Evolutionary conservation across 306 rosid species (phyloP).

Genomic region (Rubus idaeus): DNA sequence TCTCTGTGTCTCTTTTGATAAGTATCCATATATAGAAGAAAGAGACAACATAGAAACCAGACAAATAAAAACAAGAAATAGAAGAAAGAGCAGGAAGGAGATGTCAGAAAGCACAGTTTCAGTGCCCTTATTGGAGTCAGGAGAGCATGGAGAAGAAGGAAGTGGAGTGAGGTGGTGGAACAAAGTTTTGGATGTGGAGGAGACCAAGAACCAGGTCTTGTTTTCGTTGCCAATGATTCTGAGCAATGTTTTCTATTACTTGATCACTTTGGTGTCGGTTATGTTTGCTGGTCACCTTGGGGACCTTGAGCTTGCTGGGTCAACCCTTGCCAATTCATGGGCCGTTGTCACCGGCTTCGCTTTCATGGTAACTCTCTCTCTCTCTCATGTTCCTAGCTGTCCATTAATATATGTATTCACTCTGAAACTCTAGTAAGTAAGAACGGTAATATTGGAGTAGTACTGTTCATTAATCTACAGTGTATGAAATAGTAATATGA

Average conservation of each 20-base stretch:
- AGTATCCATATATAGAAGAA: neutral
- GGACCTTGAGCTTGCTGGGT: conserved; percentile 71
- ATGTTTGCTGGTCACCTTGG: conserved; percentile 95
- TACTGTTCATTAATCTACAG: neutral
- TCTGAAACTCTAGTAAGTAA: neutral
- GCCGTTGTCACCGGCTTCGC: conserved; percentile 67
- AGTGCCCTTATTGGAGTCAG: conserved; percentile 1
- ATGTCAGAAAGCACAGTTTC: neutral
- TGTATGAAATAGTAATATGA: neutral
- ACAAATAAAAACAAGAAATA: neutral
- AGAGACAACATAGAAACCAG: neutral
- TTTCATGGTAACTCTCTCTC: conserved; percentile 48
- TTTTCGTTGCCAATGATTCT: conserved; percentile 78
- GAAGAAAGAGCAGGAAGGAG: neutral
- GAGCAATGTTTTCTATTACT: conserved; percentile 56
- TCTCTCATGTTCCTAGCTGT: neutral
- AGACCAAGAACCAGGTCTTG: conserved; percentile 53
- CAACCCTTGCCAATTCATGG: conserved; percentile 86
- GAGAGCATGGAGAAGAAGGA: conserved; percentile 10
- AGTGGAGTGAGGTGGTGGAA: conserved; percentile 41
- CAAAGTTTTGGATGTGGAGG: conserved; percentile 55
- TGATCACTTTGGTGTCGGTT: conserved; percentile 61
- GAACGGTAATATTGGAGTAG: neutral
- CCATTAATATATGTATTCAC: neutral
- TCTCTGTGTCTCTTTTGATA: neutral